Conservation (phyloP, 2,329 filamentous ascomycete species). For the Endothia cerciana region DNA sequence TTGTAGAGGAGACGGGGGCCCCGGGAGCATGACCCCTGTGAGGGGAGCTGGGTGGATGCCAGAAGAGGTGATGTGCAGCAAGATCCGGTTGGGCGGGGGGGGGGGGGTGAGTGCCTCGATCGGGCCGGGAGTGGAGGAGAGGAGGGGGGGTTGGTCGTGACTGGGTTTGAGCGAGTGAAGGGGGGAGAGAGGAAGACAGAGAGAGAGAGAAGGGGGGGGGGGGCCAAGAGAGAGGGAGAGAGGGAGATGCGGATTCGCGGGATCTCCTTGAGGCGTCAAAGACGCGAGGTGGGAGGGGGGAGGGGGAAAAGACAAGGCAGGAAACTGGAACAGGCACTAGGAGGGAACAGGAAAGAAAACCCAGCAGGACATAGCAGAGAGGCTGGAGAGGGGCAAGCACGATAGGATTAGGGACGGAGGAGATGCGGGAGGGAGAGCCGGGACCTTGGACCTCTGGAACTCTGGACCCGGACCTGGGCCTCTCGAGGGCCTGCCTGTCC, state of each 20-base stretch:
- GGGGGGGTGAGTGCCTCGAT: not conserved
- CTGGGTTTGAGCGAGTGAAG: not conserved
- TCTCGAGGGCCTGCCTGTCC: too few species aligned
- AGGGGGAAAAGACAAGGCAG: not conserved
- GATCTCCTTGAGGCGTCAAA: not conserved
- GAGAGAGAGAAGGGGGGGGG: not conserved
- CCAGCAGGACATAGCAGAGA: not conserved
- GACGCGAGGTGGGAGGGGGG: not conserved
- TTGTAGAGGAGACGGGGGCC: not conserved
- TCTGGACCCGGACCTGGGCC: too few species aligned
- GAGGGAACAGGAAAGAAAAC: not conserved
- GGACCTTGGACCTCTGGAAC: too few species aligned
- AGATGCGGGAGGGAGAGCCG: too few species aligned
- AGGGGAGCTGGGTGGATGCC: not conserved
- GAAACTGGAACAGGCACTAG: not conserved
- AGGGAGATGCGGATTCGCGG: constrained; percentile 2
- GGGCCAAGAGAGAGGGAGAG: not conserved
- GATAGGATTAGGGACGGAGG: too few species aligned
- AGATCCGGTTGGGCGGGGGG: not conserved
- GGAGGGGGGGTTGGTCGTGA: not conserved
- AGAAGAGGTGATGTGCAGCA: constrained; percentile 1
- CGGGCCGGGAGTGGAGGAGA: not conserved
- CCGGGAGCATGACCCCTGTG: not conserved
- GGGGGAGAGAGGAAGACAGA: not conserved
- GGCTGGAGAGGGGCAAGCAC: not conserved